phyloP scores from a whole-genome alignment of 2,329 filamentous ascomycete genomes.

The Westerdykella aurantiaca region DNA sequence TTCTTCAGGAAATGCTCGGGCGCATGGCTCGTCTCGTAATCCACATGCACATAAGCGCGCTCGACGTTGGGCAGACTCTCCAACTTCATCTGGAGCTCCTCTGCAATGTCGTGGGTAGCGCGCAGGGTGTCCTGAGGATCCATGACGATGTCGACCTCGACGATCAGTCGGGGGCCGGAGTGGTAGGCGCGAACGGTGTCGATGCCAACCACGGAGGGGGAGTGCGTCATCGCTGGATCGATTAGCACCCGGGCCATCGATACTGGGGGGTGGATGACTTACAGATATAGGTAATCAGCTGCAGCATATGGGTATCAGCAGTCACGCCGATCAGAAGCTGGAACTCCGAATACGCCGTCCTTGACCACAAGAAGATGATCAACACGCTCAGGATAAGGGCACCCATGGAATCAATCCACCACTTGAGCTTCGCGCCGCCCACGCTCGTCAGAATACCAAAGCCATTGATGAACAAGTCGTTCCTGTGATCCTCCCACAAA shows the following conservation, averaged over 20 bases:
- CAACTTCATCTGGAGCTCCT: slow-evolving; percentile 88
- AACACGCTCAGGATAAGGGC: slow-evolving; percentile 76
- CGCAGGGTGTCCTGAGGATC: slow-evolving; percentile 64
- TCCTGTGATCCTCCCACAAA: slow-evolving; percentile 94
- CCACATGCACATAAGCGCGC: slow-evolving; percentile 91
- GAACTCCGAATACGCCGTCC: slow-evolving; percentile 84
- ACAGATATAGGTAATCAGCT: slow-evolving; percentile 93
- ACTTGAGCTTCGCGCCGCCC: slow-evolving; percentile 79
- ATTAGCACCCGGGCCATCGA: not conserved
- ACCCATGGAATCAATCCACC: slow-evolving; percentile 94
- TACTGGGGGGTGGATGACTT: slow-evolving; percentile 20
- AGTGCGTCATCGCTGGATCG: slow-evolving; percentile 69
- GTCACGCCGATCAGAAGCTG: slow-evolving; percentile 84
- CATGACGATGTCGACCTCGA: slow-evolving; percentile 97
- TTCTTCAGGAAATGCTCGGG: slow-evolving; percentile 73
- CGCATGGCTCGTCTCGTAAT: slow-evolving; percentile 94
- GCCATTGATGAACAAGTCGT: slow-evolving; percentile 94
- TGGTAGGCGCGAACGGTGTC: slow-evolving; percentile 96
- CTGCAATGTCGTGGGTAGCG: slow-evolving; percentile 86
- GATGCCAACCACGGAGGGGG: slow-evolving; percentile 69
- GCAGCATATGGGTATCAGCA: slow-evolving; percentile 77
- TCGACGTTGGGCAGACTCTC: slow-evolving; percentile 90
- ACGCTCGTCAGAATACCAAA: slow-evolving; percentile 87
- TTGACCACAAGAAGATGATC: slow-evolving; percentile 74
- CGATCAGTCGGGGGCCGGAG: slow-evolving; percentile 78